phyloP scores from a whole-genome alignment of 2,329 filamentous ascomycete genomes.

The Fusarium tricinctum region DNA sequence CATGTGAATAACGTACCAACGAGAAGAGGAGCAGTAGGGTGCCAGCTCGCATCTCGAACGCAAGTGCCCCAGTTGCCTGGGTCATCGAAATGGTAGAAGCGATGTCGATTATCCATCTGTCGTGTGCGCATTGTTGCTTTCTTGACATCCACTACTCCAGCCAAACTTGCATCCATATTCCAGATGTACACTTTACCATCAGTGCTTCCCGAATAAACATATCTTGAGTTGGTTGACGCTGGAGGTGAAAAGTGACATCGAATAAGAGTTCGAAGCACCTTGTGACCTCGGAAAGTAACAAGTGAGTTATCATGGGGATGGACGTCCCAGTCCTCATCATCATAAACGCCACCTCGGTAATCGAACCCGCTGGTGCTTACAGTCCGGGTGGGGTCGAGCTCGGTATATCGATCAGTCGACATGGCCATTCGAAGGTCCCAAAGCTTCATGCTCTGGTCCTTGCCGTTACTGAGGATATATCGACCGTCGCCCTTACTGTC shows the following conservation, averaged over 20 bases:
- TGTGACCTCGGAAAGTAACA: slow-evolving; percentile 93
- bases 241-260: slow-evolving; percentile 95
- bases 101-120: slow-evolving; percentile 66
- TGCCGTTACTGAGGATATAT: slow-evolving; percentile 93
- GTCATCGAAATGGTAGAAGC: slow-evolving; percentile 70
- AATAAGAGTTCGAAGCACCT: slow-evolving; percentile 89
- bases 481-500: slow-evolving; percentile 78
- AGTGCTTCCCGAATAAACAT: slow-evolving; percentile 92
- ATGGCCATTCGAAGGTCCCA: slow-evolving; percentile 96
- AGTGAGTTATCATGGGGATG: slow-evolving; percentile 89
- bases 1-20: slow-evolving; percentile 64
- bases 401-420: slow-evolving; percentile 73
- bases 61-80: slow-evolving; percentile 78
- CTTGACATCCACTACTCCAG: slow-evolving; percentile 82
- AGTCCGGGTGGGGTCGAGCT: slow-evolving; percentile 68
- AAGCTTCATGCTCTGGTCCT: slow-evolving; percentile 97
- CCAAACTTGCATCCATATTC: slow-evolving; percentile 91
- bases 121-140: slow-evolving; percentile 75
- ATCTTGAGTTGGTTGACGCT: slow-evolving; percentile 86
- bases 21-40: slow-evolving; percentile 85
- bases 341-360: slow-evolving; percentile 78
- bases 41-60: slow-evolving; percentile 91
- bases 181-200: slow-evolving; percentile 93
- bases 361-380: slow-evolving; percentile 74
- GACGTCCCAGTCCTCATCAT: slow-evolving; percentile 70